Conservation (phyloP, 768 basidiomycete species). For the Boletus coccyginus region DNA sequence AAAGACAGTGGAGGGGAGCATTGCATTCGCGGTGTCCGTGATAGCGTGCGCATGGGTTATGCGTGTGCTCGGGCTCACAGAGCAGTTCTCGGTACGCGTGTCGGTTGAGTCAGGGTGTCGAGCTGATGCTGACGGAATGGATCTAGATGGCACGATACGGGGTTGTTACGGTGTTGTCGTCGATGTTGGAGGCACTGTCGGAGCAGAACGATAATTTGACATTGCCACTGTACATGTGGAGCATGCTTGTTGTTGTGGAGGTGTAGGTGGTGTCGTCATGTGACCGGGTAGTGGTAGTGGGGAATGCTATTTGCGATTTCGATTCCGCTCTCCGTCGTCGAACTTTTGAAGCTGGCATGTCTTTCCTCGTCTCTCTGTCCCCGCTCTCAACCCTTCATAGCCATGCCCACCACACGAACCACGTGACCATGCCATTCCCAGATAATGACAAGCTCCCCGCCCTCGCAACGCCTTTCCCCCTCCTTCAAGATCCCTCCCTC, state of each 20-base stretch:
- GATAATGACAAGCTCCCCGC: constrained; percentile 21
- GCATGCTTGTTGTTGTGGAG: constrained; percentile 65
- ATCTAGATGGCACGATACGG: constrained; percentile 65
- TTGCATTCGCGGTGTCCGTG: constrained; percentile 75
- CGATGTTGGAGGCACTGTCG: constrained; percentile 84
- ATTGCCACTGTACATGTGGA: constrained; percentile 95
- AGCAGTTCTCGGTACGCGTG: constrained; percentile 71
- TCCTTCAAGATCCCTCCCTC: constrained; percentile 22
- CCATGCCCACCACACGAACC: neutral
- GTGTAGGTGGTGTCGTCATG: constrained; percentile 22
- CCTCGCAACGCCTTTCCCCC: constrained; percentile 23
- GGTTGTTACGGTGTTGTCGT: constrained; percentile 58
- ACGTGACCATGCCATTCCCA: constrained; percentile 30
- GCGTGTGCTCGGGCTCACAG: constrained; percentile 65
- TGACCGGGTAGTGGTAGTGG: constrained; percentile 24
- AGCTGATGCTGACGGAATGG: constrained; percentile 18
- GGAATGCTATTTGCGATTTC: constrained; percentile 8
- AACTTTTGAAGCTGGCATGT: neutral
- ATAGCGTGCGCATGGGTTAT: constrained; percentile 67
- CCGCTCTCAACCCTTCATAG: no score
- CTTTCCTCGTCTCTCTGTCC: neutral
- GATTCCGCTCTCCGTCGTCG: neutral
- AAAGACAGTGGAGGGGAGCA: constrained; percentile 91
- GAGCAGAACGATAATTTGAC: constrained; percentile 98
- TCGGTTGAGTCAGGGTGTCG: neutral